Percentiles rank a stretch among this genome's conserved stretches.
phyloP scores from a whole-genome alignment of 805 yeast genomes.

The Cyberlindnera veronae region DNA sequence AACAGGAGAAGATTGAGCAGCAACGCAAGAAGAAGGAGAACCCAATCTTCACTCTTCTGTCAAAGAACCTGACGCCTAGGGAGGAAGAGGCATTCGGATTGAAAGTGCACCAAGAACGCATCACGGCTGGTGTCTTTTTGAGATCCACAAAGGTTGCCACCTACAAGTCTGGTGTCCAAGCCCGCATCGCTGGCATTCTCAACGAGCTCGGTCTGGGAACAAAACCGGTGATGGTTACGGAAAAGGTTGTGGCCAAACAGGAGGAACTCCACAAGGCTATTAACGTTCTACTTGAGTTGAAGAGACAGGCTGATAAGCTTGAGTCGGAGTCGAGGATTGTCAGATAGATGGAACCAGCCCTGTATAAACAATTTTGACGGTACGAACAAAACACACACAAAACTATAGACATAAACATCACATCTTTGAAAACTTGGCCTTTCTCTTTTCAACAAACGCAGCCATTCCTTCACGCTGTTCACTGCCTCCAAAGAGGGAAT shows the following conservation, averaged over 20 bases:
- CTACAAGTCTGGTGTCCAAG: constrained; percentile 72
- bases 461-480: constrained; percentile 51
- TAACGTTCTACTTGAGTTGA: constrained; percentile 72
- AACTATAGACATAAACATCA: too few relatives aligned
- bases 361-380: too few relatives aligned
- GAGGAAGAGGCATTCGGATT: constrained; percentile 87
- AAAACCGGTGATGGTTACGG: constrained; percentile 86
- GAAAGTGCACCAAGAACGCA: constrained; percentile 67
- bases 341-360: constrained; percentile 29
- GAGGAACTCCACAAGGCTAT: constrained; percentile 72
- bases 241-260: constrained; percentile 68
- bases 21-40: constrained; percentile 24
- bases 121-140: constrained; percentile 68
- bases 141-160: constrained; percentile 77
- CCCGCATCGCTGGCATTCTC: constrained; percentile 55
- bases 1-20: constrained; percentile 23
- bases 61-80: constrained; percentile 52
- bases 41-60: constrained; percentile 35
- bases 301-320: constrained; percentile 81
- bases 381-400: too few relatives aligned
- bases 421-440: constrained; percentile 30
- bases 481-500: constrained; percentile 40
- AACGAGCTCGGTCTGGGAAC: constrained; percentile 78
- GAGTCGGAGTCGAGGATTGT: constrained; percentile 66
- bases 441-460: constrained; percentile 46